Conservation (phyloP, 192 early-diverging fungal species). For the Neocallimastix lanati region DNA sequence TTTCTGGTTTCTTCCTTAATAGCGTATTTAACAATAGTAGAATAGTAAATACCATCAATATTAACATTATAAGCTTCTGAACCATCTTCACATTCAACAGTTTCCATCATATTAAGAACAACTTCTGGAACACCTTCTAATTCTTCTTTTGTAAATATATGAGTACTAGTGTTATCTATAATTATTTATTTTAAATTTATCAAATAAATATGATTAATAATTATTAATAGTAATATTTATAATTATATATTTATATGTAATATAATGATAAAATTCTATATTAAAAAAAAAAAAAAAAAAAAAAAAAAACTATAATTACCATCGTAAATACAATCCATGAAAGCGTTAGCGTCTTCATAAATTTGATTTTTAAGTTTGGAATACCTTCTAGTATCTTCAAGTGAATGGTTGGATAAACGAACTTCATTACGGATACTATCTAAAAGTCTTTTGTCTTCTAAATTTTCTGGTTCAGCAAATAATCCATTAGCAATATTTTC, state of each 20-base stretch:
- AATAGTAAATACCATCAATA: slow-evolving; percentile 56
- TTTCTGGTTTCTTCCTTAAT: slow-evolving; percentile 13
- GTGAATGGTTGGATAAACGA: slow-evolving; percentile 47
- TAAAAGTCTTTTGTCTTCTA: slow-evolving; percentile 49
- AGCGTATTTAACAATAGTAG: too few species aligned
- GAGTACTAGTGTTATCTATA: too few species aligned
- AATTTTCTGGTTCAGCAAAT: too few species aligned
- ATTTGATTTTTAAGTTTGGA: slow-evolving; percentile 44
- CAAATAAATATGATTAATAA: too few species aligned
- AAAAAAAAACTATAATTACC: too few species aligned
- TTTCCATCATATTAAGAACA: slow-evolving; percentile 40
- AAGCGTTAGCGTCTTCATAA: slow-evolving; percentile 46
- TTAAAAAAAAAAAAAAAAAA: too few species aligned
- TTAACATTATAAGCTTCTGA: slow-evolving; percentile 41
- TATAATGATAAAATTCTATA: too few species aligned
- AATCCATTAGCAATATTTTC: slow-evolving; percentile 8
- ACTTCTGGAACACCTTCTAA: slow-evolving; percentile 53
- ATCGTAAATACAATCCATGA: slow-evolving; percentile 49
- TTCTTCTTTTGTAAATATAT: slow-evolving; percentile 33
- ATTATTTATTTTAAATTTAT: too few species aligned
- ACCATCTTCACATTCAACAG: slow-evolving; percentile 34
- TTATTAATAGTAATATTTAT: too few species aligned
- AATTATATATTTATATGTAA: too few species aligned
- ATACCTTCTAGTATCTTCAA: slow-evolving; percentile 32
- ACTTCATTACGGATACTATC: slow-evolving; percentile 45